Evolutionary conservation across 371 early-diverging fungal species (phyloP), one percentile per base, ranked within the genome.

Genomic region (Actinomortierella ambigua): DNA sequence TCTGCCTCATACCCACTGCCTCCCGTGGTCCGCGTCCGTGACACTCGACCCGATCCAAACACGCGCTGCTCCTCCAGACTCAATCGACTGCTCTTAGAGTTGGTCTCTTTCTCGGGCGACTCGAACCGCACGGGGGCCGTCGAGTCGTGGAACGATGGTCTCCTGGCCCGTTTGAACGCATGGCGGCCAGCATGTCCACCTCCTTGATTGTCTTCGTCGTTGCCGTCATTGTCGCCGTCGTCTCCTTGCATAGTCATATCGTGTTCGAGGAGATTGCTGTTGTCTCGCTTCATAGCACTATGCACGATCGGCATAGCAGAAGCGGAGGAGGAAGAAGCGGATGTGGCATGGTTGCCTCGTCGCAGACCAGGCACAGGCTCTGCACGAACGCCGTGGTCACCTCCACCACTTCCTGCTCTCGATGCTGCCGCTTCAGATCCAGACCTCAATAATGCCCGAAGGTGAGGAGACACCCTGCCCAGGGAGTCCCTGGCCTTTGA

Each of bases 401-500:
- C 34, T 34, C 34, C 34, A 11, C 2, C 15, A 5, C 11, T 34
- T 43, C n/a, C 46, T 28, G 8, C 44, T 28, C 44, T 40, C 43
- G 47, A 27, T 52, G 23, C 40, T 43, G 20, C 51, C 50, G 17
- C n/a, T n/a, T n/a, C n/a, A n/a, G n/a, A n/a, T 34, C 34, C 34
- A 34, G 34, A 34, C 34, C 11, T 34, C 11, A 34, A 34, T 34
- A 34, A 11, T 6, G 59, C 41, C 14, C 50, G 44, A 14, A 17
- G 15, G 6, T 23, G 40, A 0, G 71, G 71, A 8, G 71, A 70
- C 13, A 65, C 28, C 15, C 65, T 44, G 0, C 41, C 50, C 62
- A 65, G 61, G 0, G 71, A 70, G 17, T 70, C 71, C 18, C 71
- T 44, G 11, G 71, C 62, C 34, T 26, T 65, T 7, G 62, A 61